Evolutionary conservation across 495 filamentous ascomycete genomes (phyloP).

Genomic region (Hypoxylon trugodes): DNA sequence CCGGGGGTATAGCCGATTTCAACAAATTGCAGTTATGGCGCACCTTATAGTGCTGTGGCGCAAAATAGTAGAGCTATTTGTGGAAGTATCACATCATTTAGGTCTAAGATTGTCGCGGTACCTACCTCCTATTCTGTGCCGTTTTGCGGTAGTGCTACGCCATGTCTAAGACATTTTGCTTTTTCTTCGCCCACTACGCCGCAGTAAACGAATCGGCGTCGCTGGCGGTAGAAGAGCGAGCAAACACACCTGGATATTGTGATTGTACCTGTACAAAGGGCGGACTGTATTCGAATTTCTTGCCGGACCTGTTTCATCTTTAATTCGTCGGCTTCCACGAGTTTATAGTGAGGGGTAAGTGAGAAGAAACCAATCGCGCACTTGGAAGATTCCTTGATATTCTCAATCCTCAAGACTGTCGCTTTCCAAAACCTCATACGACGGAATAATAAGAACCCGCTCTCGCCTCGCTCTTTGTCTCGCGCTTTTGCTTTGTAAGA

Average conservation of each 20-base stretch:
- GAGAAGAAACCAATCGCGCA: neutral
- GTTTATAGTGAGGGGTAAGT: constrained; percentile 11
- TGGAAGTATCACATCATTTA: neutral
- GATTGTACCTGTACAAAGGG: no score
- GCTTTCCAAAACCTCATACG: constrained; percentile 8
- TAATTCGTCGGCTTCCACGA: neutral
- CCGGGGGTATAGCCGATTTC: neutral
- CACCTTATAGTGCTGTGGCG: constrained; percentile 3
- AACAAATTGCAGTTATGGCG: neutral
- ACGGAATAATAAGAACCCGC: constrained; percentile 9
- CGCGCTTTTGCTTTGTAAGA: no score
- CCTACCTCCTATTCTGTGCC: constrained; percentile 10
- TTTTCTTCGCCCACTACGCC: neutral
- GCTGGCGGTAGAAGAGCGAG: neutral
- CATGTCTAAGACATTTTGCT: constrained; percentile 7
- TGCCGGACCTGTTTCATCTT: neutral
- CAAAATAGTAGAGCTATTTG: neutral
- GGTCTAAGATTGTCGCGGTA: neutral
- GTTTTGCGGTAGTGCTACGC: neutral
- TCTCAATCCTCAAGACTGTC: constrained; percentile 1
- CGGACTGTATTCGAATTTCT: neutral
- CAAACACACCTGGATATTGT: constrained; percentile 5
- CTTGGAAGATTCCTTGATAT: constrained; percentile 26
- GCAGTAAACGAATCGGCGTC: constrained; percentile 1
- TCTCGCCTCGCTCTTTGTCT: no score